A percentile compares a stretch with the other conserved stretches of the same genome.
Conservation (phyloP, 345 rosid species). For the Excoecaria agallocha region DNA sequence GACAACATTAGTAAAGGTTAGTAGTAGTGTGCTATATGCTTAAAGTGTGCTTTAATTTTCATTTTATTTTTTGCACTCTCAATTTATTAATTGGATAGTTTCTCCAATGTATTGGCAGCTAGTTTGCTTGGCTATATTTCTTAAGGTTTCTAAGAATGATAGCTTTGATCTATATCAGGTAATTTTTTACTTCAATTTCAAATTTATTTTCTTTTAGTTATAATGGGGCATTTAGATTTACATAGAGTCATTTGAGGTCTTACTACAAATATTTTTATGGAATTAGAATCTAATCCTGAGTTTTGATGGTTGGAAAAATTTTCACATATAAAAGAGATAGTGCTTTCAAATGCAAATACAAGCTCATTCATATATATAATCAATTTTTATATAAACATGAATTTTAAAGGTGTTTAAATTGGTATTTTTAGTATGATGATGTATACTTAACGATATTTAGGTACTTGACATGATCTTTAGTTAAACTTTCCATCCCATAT, state of each 20-base stretch:
- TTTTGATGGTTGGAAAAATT: not conserved
- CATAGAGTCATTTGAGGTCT: not conserved
- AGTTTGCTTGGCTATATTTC: constrained; percentile 92
- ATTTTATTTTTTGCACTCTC: not conserved
- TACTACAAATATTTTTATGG: not conserved
- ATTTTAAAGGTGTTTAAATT: not conserved
- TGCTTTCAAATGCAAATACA: constrained; percentile 7
- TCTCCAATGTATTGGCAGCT: constrained; percentile 48
- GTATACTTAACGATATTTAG: not conserved
- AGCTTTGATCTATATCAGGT: constrained; percentile 94
- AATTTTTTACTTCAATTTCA: constrained; percentile 16
- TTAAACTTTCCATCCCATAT: not conserved
- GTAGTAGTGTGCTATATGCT: constrained; percentile 8
- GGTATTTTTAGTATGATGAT: not conserved
- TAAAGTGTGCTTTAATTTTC: too few relatives aligned
- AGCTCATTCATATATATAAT: not conserved
- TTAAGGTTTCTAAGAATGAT: constrained; percentile 84
- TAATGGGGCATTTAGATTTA: constrained; percentile 4
- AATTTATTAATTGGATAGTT: not conserved
- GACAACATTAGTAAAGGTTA: constrained; percentile 86
- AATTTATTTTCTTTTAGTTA: constrained; percentile 2
- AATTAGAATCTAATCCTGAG: not conserved
- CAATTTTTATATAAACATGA: not conserved
- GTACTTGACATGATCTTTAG: not conserved
- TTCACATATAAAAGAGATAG: not conserved